Evolutionary conservation across 257 asterid species (phyloP).

Genomic region (Solanum dulcamara): DNA sequence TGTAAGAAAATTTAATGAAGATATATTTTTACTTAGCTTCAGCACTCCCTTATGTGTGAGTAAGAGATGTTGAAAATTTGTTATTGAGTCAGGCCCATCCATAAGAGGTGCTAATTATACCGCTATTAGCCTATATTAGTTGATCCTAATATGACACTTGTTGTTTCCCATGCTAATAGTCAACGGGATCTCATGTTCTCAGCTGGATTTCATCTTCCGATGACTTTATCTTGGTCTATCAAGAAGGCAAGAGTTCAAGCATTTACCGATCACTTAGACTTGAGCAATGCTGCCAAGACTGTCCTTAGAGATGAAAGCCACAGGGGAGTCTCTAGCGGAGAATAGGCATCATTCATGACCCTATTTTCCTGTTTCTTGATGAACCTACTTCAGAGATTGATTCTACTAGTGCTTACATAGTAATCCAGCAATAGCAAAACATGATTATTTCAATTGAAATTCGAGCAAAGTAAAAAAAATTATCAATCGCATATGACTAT

Average conservation of each 20-base stretch:
- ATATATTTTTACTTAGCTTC: too few relatives aligned
- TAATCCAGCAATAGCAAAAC: neutral
- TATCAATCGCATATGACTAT: neutral
- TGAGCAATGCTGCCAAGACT: conserved; percentile 32
- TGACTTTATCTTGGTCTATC: conserved; percentile 26
- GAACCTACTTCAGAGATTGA: conserved; percentile 60
- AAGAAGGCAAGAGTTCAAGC: conserved; percentile 37
- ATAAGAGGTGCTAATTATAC: too few relatives aligned
- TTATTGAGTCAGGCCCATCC: too few relatives aligned
- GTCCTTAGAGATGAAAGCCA: conserved; percentile 55
- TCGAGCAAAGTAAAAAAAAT: neutral
- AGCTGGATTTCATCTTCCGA: conserved; percentile 41
- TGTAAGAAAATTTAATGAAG: too few relatives aligned
- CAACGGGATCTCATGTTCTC: conserved; percentile 52
- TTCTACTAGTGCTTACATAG: conserved; percentile 34
- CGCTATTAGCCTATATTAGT: too few relatives aligned
- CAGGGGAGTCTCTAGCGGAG: conserved; percentile 23
- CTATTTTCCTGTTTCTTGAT: conserved; percentile 43
- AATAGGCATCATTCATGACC: conserved; percentile 27
- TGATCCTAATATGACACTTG: too few relatives aligned
- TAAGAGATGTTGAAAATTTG: too few relatives aligned
- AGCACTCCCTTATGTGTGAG: too few relatives aligned
- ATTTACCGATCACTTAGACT: conserved; percentile 42
- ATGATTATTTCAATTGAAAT: neutral
- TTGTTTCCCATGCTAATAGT: conserved; percentile 49